These are phyloP conservation scores for Gracilaria caudata DNA, from an alignment of 23 red algal genomes.

Conservation along the genomic window DNA sequence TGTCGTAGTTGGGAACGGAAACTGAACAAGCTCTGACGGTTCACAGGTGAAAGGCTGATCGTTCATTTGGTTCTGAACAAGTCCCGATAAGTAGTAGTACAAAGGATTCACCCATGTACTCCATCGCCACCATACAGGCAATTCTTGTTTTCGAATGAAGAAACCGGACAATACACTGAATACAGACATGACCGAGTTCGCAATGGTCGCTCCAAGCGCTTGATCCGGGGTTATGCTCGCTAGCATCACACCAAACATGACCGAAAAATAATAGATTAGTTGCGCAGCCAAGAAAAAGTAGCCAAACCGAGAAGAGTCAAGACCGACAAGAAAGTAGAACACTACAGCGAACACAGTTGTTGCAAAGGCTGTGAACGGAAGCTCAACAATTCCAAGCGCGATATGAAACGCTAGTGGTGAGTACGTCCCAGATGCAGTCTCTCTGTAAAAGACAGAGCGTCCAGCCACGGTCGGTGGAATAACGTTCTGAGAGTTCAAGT, in stretches of 20 bases:
- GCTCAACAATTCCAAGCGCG: constrained; percentile 74
- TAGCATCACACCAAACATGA: constrained; percentile 78
- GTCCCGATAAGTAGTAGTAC: constrained; percentile 67
- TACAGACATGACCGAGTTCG: constrained; percentile 73
- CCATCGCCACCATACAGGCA: constrained; percentile 81
- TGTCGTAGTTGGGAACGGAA: constrained; percentile 20
- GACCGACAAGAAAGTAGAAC: constrained; percentile 85
- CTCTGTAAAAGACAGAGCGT: constrained; percentile 89
- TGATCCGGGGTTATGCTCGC: constrained; percentile 64
- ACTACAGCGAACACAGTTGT: constrained; percentile 72
- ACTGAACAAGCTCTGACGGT: constrained; percentile 26
- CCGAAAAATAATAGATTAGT: constrained; percentile 69
- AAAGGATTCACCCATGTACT: constrained; percentile 88
- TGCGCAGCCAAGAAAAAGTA: constrained; percentile 80
- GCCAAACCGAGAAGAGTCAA: constrained; percentile 56
- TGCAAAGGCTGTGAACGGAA: constrained; percentile 76
- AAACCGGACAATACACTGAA: constrained; percentile 78
- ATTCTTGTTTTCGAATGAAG: constrained; percentile 67
- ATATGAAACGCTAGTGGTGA: constrained; percentile 64
- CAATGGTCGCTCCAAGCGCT: constrained; percentile 66
- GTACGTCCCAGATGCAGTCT: constrained; percentile 88
- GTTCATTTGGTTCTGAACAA: constrained; percentile 67
- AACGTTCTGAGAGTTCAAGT: constrained; percentile 73
- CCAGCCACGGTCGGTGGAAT: constrained; percentile 72
- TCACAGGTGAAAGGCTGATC: constrained; percentile 68